Evolutionary conservation across 441 rosid genomes (phyloP), one percentile per base, ranked within the genome.

Genomic region (Omphalea diandra): DNA sequence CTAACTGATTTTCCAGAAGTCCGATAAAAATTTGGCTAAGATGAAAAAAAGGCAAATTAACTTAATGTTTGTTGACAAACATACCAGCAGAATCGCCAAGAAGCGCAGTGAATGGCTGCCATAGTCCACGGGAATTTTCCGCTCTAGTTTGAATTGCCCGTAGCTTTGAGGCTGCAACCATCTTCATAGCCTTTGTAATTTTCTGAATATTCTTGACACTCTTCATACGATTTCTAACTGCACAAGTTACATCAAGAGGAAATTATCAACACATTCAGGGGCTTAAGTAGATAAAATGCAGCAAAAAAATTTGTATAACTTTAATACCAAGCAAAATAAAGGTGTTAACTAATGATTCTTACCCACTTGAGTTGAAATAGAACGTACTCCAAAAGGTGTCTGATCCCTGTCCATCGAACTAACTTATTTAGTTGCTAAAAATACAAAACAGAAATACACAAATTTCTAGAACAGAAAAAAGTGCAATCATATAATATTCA

Each of bases 111-210:
- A 95, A 95, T 62, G 98, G 97, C 81, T 92, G 98, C 97, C 98
- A 92, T 38, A 95, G 82, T 71, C 98, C 97, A 79, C 98, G 98
- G 18, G 98, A 95, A 75, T 92, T 92, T 84, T 92, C 98, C 70
- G 99, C 80, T 86, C 74, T 82, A 56, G 70, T 73, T 84, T 92
- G 97, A 82, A 92, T 82, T 60, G 87, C 90, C 60, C 98, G 86
- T 35, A 95, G 81, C 89, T 95, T 95, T 31, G 98, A 95, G 75
- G 98, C 99, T 69, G 99, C 98, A 88, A 95, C 99, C 99, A 94
- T 94, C 90, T 94, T 94, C 99, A 94, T 94, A n/a, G 99, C 99
- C 86, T 94, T 94, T 14, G 97, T 92, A 72, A 95, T 95, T 78
- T 95, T 95, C 79, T 95, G 97, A 74, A 92, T 94, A 79, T 90